These are phyloP conservation scores for Lipomyces lipofer DNA, from an alignment of 805 yeast species.

Conservation along the genomic window DNA sequence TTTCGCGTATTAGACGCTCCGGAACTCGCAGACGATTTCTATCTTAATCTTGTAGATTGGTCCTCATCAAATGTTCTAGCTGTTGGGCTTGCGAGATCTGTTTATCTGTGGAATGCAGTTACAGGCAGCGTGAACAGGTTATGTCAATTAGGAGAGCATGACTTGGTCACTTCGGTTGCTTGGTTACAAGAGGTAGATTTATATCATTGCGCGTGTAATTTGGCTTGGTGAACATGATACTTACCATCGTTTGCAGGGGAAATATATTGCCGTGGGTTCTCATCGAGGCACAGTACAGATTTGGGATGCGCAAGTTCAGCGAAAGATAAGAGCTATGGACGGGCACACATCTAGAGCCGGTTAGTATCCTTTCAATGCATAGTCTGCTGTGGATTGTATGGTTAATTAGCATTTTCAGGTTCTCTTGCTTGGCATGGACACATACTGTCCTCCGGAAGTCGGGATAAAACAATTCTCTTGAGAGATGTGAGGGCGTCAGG, in stretches of 20 bases:
- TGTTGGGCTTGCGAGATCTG: conserved; percentile 85
- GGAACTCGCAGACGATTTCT: conserved; percentile 89
- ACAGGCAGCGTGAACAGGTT: conserved; percentile 80
- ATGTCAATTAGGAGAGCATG: conserved; percentile 69
- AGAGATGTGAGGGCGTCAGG: conserved; percentile 88
- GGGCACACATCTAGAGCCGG: conserved; percentile 80
- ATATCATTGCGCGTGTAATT: neutral
- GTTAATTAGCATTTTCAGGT: conserved; percentile 36
- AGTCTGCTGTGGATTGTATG: neutral
- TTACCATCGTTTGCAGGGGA: conserved; percentile 50
- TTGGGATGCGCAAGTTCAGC: conserved; percentile 84
- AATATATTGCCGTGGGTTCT: conserved; percentile 93
- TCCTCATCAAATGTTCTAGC: conserved; percentile 85
- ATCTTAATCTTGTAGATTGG: conserved; percentile 92
- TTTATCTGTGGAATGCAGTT: conserved; percentile 86
- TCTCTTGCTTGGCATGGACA: conserved; percentile 95
- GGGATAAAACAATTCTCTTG: conserved; percentile 82
- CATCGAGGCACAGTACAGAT: conserved; percentile 84
- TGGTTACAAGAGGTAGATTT: conserved; percentile 73
- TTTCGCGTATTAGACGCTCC: conserved; percentile 95
- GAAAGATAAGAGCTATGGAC: conserved; percentile 85
- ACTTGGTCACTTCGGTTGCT: conserved; percentile 74
- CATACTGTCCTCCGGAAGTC: conserved; percentile 79
- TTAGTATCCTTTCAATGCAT: conserved; percentile 30
- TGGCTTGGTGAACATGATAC: neutral